phyloP scores from a whole-genome alignment of 495 filamentous ascomycete genomes.

The Cudoniella acicularis region DNA sequence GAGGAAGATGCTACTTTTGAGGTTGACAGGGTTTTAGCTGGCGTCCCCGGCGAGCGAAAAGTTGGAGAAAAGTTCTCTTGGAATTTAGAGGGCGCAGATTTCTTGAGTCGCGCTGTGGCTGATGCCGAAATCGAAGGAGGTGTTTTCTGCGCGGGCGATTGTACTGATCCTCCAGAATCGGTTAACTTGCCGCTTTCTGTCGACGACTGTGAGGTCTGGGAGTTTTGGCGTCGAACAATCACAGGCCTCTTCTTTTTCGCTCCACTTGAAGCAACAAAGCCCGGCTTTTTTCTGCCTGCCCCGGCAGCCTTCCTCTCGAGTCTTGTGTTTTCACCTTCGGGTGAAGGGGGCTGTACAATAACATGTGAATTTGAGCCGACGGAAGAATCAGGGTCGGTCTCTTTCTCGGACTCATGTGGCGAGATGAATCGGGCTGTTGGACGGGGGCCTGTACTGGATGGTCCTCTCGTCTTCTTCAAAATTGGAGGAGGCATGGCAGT shows the following conservation, averaged over 20 bases:
- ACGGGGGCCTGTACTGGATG: constrained; percentile 43
- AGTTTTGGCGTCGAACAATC: constrained; percentile 20
- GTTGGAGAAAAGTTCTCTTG: constrained; percentile 24
- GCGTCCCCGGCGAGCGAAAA: neutral
- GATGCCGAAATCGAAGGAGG: constrained; percentile 2
- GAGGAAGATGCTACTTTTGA: neutral
- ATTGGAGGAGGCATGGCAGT: constrained; percentile 41
- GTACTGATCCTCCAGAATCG: neutral
- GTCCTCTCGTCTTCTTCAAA: constrained; percentile 49
- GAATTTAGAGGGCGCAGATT: constrained; percentile 13
- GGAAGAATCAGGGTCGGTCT: constrained; percentile 19
- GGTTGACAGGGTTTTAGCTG: constrained; percentile 1
- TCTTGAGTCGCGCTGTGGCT: neutral
- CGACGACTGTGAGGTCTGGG: constrained; percentile 22
- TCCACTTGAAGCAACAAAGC: constrained; percentile 8
- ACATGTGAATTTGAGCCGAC: constrained; percentile 22
- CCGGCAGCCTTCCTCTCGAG: constrained; percentile 11
- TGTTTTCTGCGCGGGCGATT: constrained; percentile 15
- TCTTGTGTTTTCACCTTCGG: constrained; percentile 9
- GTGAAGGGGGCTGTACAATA: constrained; percentile 21
- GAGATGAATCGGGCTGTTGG: constrained; percentile 51
- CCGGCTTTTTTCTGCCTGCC: constrained; percentile 14
- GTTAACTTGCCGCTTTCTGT: constrained; percentile 7
- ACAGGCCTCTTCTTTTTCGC: constrained; percentile 21
- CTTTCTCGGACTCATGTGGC: constrained; percentile 39